Evolutionary conservation across 345 rosid species (phyloP).

Genomic region (Cardamine chenopodiifolia): DNA sequence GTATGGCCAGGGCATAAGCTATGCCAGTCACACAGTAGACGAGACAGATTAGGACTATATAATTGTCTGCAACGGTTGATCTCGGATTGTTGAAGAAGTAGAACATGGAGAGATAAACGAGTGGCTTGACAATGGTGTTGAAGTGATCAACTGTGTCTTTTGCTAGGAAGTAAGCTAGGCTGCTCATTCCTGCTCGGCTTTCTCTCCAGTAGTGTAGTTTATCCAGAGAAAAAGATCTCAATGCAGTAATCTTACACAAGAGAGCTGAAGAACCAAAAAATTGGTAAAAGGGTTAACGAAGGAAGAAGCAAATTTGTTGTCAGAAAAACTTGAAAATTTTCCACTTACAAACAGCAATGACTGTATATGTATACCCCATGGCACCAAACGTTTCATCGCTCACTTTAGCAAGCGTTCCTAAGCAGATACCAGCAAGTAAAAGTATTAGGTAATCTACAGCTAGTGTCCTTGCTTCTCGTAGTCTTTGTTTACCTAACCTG

Average conservation of each 20-base stretch:
- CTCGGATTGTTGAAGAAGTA: slow-evolving; percentile 98
- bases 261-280: slow-evolving; percentile 63
- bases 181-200: slow-evolving; percentile 93
- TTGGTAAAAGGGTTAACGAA: background rate
- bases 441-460: slow-evolving; percentile 91
- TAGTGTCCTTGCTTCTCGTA: slow-evolving; percentile 86
- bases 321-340: slow-evolving; percentile 18
- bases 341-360: slow-evolving; percentile 96
- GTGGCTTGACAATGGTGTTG: slow-evolving; percentile 83
- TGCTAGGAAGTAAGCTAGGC: slow-evolving; percentile 85
- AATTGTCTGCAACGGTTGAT: slow-evolving; percentile 75
- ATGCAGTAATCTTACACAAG: slow-evolving; percentile 86
- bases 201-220: slow-evolving; percentile 97
- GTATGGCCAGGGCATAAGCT: slow-evolving; percentile 81
- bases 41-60: slow-evolving; percentile 73
- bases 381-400: slow-evolving; percentile 97
- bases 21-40: slow-evolving; percentile 95
- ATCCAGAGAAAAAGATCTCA: slow-evolving; percentile 88
- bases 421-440: slow-evolving; percentile 92
- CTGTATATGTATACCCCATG: slow-evolving; percentile 85
- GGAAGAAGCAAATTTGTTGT: slow-evolving; percentile 15
- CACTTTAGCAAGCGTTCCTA: slow-evolving; percentile 97
- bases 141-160: slow-evolving; percentile 94
- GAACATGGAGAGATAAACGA: slow-evolving; percentile 93
- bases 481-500: slow-evolving; percentile 91